Base-by-base conservation (phyloP, 805 yeast genomes). In the Metschnikowia amazonensis region DNA sequence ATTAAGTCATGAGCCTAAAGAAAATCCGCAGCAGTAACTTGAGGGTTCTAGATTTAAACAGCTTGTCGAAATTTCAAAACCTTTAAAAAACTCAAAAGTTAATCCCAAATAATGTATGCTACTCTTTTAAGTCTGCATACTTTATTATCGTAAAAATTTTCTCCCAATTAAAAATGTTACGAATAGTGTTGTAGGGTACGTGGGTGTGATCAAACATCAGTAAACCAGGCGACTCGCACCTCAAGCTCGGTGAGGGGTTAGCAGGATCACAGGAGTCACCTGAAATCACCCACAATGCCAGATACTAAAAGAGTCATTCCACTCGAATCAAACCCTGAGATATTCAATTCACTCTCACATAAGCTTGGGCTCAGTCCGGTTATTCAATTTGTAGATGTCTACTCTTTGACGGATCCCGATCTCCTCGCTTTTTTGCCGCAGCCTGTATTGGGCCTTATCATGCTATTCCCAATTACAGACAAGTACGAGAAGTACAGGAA, bases 291-390 rank as follows among this genome's bases (percentile, higher is more conserved):
- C 41, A 31, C 20, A 17, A 51, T 52, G 55, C 39, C 55, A 1
- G 58, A 51, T 32, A 44, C 52, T 11, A 50, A 49, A 24, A 37
- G 63, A 11, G 92, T 87, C 13, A 81, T 89, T 10, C 98, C 98
- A 2, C 67, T 92, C 28, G 99, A 94, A 62, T 86, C 95, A 6
- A 88, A 89, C 56, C 99, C 99, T 0, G 84, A 76, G 8, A 80
- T 92, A 5, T 90, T 92, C 68, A 79, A 85, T 7, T 69, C 69
- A 0, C 81, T 89, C 55, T 86, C 89, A 1, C 72, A 67, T 27
- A 74, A 74, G 20, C 62, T 94, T 33, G 97, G 97, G 0, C 69
- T 90, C 4, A 61, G 81, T 0, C 76, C 80, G 1, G 61, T 75
- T 1, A 70, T 81, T 11, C 74, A 71, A 37, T 92, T 89, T 64